These are phyloP conservation scores for Neurospora sp. DNA, from an alignment of 2,329 filamentous ascomycete genomes.

Conservation along the genomic window DNA sequence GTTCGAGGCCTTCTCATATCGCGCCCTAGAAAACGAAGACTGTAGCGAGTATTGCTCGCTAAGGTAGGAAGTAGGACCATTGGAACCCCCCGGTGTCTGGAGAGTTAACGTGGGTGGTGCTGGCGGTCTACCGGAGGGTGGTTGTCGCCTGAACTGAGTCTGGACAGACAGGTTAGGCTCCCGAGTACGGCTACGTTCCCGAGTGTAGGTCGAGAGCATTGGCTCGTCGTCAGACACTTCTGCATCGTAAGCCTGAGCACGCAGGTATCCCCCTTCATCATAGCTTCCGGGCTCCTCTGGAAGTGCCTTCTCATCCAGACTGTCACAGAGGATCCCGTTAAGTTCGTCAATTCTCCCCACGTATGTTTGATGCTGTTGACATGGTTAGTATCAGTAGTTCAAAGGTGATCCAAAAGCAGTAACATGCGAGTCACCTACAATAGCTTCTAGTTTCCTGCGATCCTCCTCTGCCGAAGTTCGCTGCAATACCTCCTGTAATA, in stretches of 20 bases:
- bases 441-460: slow-evolving; percentile 80
- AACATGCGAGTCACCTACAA: slow-evolving; percentile 52
- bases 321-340: slow-evolving; percentile 54
- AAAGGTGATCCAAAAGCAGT: slow-evolving; percentile 1
- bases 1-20: slow-evolving; percentile 24
- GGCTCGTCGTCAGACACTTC: background rate
- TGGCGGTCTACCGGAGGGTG: slow-evolving; percentile 1
- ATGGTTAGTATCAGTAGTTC: slow-evolving; percentile 16
- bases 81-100: slow-evolving; percentile 3
- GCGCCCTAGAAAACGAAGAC: slow-evolving; percentile 44
- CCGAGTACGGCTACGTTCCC: slow-evolving; percentile 3
- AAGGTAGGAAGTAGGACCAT: slow-evolving; percentile 20
- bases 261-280: slow-evolving; percentile 27
- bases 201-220: background rate
- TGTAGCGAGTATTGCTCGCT: slow-evolving; percentile 31
- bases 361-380: slow-evolving; percentile 69
- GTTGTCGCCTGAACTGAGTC: slow-evolving; percentile 10
- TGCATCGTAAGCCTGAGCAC: background rate
- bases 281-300: slow-evolving; percentile 60
- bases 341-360: slow-evolving; percentile 82
- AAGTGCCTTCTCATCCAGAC: slow-evolving; percentile 60
- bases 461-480: slow-evolving; percentile 81
- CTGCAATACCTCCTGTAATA: slow-evolving; percentile 79
- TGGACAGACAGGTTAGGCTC: slow-evolving; percentile 2
- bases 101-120: slow-evolving; percentile 14